Base-by-base conservation (phyloP, 176 grass and related monocot species). In the Aegilops sharonensis region DNA sequence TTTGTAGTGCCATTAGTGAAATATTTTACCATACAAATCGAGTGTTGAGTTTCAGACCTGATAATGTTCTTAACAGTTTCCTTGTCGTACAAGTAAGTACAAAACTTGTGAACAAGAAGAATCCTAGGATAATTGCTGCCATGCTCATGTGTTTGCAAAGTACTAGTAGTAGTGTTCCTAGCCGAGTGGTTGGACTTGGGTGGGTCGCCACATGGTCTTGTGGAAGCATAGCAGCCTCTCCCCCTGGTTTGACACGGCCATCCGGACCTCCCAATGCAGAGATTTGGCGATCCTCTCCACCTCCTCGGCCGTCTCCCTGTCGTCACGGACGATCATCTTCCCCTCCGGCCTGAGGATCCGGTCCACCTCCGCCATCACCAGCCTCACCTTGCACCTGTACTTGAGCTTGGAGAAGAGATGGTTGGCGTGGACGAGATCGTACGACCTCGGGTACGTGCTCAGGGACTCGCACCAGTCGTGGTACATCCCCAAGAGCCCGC, bases 291-390 rank as follows among this genome's bases (percentile, higher is more conserved):
- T 85, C 68, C 77, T 87, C 73, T 79, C 80, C 2, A 98, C 79
- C 82, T 95, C 89, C 11, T 89, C 36, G 2, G 88, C 64, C 6
- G 89, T 95, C 60, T 85, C 89, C 47, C 13, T 23, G 63, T 88
- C 85, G 24, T 98, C 95, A 11, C 91, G 80, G 34, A 93, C 87
- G 68, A 95, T 93, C 61, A 98, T 81, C 64, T 89, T 90, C 12
- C 95, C 95, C 35, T 85, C 83, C 4, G 95, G 95, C 85, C 95
- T 87, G 13, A 98, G 52, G 60, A 98, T 87, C 75, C 95, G 85
- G 91, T 95, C 95, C 68, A 95, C 93, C 88, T 98, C 95, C 10
- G 37, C 87, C 2, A 98, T 87, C 47, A 89, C 83, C n/a, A 85
- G 71, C 80, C 87, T 73, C 36, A 95, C 72, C 9, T 90, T 87